Evolutionary conservation across 2,329 filamentous ascomycete genomes (phyloP), one percentile per base, ranked within the genome.

Genomic region (Hypoxylon sp.): DNA sequence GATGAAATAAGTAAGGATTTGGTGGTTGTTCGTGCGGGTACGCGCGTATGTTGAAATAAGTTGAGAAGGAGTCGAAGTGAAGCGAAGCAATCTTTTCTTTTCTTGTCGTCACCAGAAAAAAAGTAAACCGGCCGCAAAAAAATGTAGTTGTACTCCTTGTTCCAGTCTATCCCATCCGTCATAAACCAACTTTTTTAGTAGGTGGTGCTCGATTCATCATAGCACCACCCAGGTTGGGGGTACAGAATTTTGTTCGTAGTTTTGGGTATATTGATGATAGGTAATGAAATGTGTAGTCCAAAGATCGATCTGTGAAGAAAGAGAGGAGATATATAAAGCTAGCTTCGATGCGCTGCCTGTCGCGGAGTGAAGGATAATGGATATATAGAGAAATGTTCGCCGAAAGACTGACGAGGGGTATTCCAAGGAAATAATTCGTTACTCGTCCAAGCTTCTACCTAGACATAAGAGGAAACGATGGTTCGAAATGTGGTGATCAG

Each of bases 371-470:
- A 46, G 41, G 53, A 46, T 44, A 44, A 37, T 38, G n/a, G n/a
- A n/a, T n/a, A n/a, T n/a, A n/a, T n/a, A n/a, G n/a, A n/a, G n/a
- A n/a, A n/a, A n/a, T 60, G 38, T 57, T 60, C 59, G 61, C 68
- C 66, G 67, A 67, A 66, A 66, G 19, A 17, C 55, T 52, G 37
- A 54, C 60, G 44, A 59, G 49, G 48, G 53, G 51, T 43, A 61
- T 58, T 56, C 57, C 56, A 62, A 62, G 31, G 42, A 59, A 62
- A 59, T 52, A 19, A 58, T 55, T 67, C 64, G 44, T 67, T 53
- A 59, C 59, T 61, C 61, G 55, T 66, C 55, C 45, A 51, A 58
- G 31, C 46, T 54, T 50, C 42, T 51, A 29, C 57, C 57, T 45
- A 46, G 51, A 63, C 30, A 56, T 63, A 55, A 53, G 34, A 48